Base-by-base conservation (phyloP, 331 rosid species). In the Rhamnella rubrinervis region DNA sequence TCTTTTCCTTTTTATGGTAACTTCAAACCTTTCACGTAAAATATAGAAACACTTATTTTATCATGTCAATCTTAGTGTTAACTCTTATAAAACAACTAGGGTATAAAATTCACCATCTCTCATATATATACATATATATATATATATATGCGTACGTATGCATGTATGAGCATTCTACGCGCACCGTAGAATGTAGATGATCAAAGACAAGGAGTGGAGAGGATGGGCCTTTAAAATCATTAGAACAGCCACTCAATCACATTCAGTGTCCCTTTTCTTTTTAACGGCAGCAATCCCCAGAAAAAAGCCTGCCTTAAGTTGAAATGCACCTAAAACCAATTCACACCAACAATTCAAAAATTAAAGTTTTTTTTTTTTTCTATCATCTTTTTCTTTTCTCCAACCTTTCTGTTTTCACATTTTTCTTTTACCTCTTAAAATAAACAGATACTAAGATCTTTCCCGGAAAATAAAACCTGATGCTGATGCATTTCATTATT, bases 221-320 rank as follows among this genome's bases (percentile, higher is more conserved):
- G 66, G 67, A 86, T 55, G 86, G 81, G 76, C 56, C 84, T 81
- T 65, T 57, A 14, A 46, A 82, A 82, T 87, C 81, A 87, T 82
- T 85, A 82, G 71, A 78, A 78, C 68, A 64, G 57, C 88, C 89
- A 85, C 92, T 85, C 81, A 75, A 79, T 79, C 77, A 73, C 81
- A 85, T 85, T 85, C 88, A 73, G 86, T 80, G 89, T 88, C 69
- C 81, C 65, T 65, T 75, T 78, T 73, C 56, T 65, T 72, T 31
- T 38, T 44, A 68, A 23, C 23, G 56, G 41, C 26, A 6, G 25
- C 23, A 18, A 53, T 53, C 58, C 11, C 20, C 58, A n/a, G 8
- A 62, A 64, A 56, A 75, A 77, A 46, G 78, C 50, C 66, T 57
- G 21, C 51, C 71, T 4, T 11, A 10, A 64, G 61, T 49, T 58